Evolutionary conservation across 2,329 filamentous ascomycete genomes (phyloP), one percentile per base, ranked within the genome.

Genomic region (Tolypocladium paradoxum): DNA sequence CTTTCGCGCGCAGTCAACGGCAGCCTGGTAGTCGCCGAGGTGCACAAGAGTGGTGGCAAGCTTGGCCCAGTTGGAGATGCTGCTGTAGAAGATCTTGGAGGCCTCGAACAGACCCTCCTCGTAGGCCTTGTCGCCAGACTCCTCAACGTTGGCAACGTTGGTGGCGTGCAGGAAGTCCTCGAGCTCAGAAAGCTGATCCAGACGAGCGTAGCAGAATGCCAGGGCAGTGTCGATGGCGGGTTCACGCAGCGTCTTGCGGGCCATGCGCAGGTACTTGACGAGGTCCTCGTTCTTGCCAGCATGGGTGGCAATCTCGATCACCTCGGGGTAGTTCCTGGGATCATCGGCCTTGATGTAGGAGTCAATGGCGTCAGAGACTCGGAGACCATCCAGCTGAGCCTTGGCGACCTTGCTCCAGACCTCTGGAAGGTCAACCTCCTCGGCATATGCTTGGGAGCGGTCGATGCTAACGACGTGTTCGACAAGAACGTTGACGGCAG

Each of bases 1-100:
- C 76, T 99, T 97, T 69, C 93, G 88, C 29, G 95, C 93, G 65
- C 90, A 96, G 70, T 99, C 93, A 43, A 99, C 93, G 47, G 93
- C 93, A 62, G 90, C 90, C 72, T 99, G 95, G 76, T 99, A 97
- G 62, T 99, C 93, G 59, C 85, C 87, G 7, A 99, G 83, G 70
- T 97, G 90, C n/a, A 99, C 93, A 56, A 97, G 82, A 12, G 93
- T 99, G 12, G 93, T 97, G 16, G 93, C 91, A 63, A 99, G 84
- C 78, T 99, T 99, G 53, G 92, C 92, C 93, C 93, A 99, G 81
- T 99, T 99, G 52, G 93, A 99, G 68, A 99, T 95, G 75, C 89
- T 97, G 53, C 84, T 90, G 76, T 85, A 99, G 81, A 97, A 99
- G 66, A 99, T 97, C 82, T 99, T 99, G 59, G 93, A 90, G 45